A percentile compares a stretch with the other conserved stretches of the same genome.
Evolutionary conservation across 1,284 basidiomycete genomes (phyloP).

Genomic region (Anthracocystis setariae): DNA sequence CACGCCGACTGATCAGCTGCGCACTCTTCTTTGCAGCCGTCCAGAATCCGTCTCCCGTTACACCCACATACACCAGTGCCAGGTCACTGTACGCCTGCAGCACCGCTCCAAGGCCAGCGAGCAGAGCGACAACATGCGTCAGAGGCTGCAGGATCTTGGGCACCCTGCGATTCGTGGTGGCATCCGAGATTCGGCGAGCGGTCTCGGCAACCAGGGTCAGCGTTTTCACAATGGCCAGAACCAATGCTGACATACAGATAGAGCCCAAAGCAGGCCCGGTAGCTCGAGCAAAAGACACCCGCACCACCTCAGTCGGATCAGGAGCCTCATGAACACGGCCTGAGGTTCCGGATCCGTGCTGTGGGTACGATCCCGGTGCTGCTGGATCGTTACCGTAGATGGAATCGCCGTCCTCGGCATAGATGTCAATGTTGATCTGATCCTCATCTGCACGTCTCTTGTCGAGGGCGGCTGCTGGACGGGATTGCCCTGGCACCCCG

Average conservation of each 20-base stretch:
- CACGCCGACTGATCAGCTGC: conserved; percentile 72
- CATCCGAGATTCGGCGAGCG: conserved; percentile 55
- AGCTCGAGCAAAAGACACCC: conserved; percentile 80
- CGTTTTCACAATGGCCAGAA: conserved; percentile 76
- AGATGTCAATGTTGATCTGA: conserved; percentile 14
- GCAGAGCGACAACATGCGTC: conserved; percentile 72
- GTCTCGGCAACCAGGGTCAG: conserved; percentile 71
- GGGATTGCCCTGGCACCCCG: conserved; percentile 5
- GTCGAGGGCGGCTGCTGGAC: conserved; percentile 11
- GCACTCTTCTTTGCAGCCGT: conserved; percentile 77
- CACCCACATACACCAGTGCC: conserved; percentile 83
- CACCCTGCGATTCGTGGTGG: conserved; percentile 37
- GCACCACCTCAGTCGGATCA: conserved; percentile 73
- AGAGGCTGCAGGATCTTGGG: conserved; percentile 68
- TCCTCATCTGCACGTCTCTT: conserved; percentile 44
- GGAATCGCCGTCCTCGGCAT: conserved; percentile 39
- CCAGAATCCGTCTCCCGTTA: conserved; percentile 87
- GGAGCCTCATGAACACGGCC: conserved; percentile 27
- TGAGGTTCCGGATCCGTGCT: conserved; percentile 3
- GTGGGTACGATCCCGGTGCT: conserved; percentile 35
- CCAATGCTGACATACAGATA: conserved; percentile 78
- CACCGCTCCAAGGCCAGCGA: conserved; percentile 73
- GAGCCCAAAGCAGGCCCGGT: conserved; percentile 83
- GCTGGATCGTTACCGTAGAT: conserved; percentile 39
- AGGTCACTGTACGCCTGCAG: conserved; percentile 73